Conservation (phyloP, 1,139 yeast genomes). For the Geotrichum klebahnii region DNA sequence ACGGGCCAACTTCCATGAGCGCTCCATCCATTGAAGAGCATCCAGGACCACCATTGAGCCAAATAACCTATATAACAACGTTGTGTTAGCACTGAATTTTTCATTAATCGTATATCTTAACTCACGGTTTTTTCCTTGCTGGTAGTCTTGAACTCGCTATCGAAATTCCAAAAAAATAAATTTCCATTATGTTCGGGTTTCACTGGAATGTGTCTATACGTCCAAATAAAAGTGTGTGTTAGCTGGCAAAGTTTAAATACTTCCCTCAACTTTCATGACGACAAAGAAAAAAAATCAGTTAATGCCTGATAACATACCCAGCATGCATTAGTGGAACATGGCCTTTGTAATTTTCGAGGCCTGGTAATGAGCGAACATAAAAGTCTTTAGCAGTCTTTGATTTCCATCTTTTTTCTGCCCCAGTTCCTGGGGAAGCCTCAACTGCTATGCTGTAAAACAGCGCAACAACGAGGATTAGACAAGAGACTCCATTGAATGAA, state of each 20-base stretch:
- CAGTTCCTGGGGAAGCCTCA: not conserved
- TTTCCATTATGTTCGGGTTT: slow-evolving; percentile 54
- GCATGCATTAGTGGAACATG: slow-evolving; percentile 43
- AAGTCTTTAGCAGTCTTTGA: slow-evolving; percentile 35
- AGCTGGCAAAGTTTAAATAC: not conserved
- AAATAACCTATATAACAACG: slow-evolving; percentile 41
- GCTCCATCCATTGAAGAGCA: slow-evolving; percentile 99
- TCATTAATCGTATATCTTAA: slow-evolving; percentile 8
- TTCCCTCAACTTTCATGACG: not conserved
- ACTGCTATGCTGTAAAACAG: too few relatives aligned
- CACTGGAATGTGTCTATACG: slow-evolving; percentile 48
- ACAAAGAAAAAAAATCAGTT: not conserved
- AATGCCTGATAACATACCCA: slow-evolving; percentile 33
- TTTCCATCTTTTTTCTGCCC: not conserved
- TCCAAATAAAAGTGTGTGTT: slow-evolving; percentile 33
- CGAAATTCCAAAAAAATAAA: slow-evolving; percentile 71
- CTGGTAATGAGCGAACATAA: slow-evolving; percentile 40
- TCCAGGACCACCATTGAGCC: slow-evolving; percentile 90
- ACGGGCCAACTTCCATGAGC: slow-evolving; percentile 86
- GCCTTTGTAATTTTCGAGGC: slow-evolving; percentile 30
- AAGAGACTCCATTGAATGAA: not conserved
- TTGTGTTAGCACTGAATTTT: slow-evolving; percentile 13
- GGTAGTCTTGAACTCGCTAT: slow-evolving; percentile 32
- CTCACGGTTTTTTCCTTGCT: slow-evolving; percentile 33
- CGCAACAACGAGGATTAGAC: not conserved